Conservation (phyloP, 2,329 filamentous ascomycete species). For the Aspergillus udagawae region DNA sequence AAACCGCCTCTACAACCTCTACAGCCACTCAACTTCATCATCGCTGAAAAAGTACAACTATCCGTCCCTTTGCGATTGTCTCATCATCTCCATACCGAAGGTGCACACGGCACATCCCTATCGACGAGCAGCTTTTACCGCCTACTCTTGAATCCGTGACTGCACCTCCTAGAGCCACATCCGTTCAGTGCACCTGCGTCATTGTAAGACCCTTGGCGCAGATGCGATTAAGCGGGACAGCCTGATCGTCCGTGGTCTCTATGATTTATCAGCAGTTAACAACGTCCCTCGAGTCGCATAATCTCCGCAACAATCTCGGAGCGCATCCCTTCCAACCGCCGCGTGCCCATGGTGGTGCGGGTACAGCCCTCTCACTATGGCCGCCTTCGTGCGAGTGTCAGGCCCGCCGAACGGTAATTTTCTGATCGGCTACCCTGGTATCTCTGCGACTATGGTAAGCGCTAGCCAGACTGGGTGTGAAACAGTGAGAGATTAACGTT, state of each 20-base stretch:
- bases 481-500: slow-evolving; percentile 3
- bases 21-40: not conserved
- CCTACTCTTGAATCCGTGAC: not conserved
- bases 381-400: slow-evolving; percentile 90
- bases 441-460: slow-evolving; percentile 92
- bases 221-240: slow-evolving; percentile 7
- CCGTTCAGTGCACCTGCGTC: slow-evolving; percentile 13
- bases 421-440: slow-evolving; percentile 93
- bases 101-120: not conserved
- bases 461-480: slow-evolving; percentile 1
- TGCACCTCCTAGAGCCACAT: slow-evolving; percentile 1
- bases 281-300: slow-evolving; percentile 20
- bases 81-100: not conserved
- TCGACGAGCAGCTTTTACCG: slow-evolving; percentile 1
- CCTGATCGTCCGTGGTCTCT: slow-evolving; percentile 13
- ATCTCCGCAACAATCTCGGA: slow-evolving; percentile 23
- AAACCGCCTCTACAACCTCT: slow-evolving; percentile 3
- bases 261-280: slow-evolving; percentile 23
- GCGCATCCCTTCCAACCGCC: slow-evolving; percentile 23
- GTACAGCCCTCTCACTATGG: slow-evolving; percentile 48
- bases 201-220: slow-evolving; percentile 11
- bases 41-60: not conserved
- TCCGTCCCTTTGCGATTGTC: not conserved
- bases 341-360: slow-evolving; percentile 40
- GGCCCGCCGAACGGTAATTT: slow-evolving; percentile 97